A percentile compares a stretch with the other conserved stretches of the same genome.
These are phyloP conservation scores for Thozetella sp. DNA, from an alignment of 495 filamentous ascomycete genomes.

Conservation along the genomic window DNA sequence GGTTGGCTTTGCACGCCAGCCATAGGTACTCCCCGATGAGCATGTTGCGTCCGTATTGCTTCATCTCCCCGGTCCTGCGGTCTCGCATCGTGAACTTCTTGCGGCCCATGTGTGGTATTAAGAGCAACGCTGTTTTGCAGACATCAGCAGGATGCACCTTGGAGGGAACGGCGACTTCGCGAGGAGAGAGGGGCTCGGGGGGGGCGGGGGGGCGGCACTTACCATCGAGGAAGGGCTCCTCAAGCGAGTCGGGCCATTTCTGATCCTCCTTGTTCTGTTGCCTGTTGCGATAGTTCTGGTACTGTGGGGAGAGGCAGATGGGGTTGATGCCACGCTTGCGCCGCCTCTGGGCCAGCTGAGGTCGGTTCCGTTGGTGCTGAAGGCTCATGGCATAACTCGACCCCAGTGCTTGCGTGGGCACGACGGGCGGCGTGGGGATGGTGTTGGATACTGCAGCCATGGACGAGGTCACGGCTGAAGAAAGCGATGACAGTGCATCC, in stretches of 20 bases:
- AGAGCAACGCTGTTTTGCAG: conserved; percentile 78
- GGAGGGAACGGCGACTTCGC: too few relatives aligned
- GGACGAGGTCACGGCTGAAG: conserved; percentile 35
- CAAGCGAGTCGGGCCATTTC: conserved; percentile 82
- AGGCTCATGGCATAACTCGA: conserved; percentile 28
- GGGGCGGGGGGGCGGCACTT: conserved; percentile 24
- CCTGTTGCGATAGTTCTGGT: conserved; percentile 68
- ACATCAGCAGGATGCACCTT: too few relatives aligned
- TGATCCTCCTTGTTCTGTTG: conserved; percentile 58
- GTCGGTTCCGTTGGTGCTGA: conserved; percentile 18
- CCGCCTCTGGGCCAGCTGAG: conserved; percentile 14
- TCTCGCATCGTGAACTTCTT: conserved; percentile 73
- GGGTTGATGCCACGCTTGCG: conserved; percentile 42
- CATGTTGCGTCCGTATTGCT: conserved; percentile 86
- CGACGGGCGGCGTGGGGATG: conserved; percentile 41
- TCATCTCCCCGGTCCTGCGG: conserved; percentile 16
- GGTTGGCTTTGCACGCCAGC: conserved; percentile 43
- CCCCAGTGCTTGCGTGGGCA: conserved; percentile 41
- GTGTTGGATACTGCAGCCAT: conserved; percentile 16
- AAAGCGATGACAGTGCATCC: conserved; percentile 29
- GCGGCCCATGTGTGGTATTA: conserved; percentile 80
- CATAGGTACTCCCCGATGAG: conserved; percentile 83
- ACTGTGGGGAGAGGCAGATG: conserved; percentile 55
- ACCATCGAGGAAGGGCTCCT: conserved; percentile 92
- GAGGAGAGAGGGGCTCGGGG: too few relatives aligned